Evolutionary conservation across 1,139 yeast species (phyloP).

Genomic region (Blastobotrys capitulatus): DNA sequence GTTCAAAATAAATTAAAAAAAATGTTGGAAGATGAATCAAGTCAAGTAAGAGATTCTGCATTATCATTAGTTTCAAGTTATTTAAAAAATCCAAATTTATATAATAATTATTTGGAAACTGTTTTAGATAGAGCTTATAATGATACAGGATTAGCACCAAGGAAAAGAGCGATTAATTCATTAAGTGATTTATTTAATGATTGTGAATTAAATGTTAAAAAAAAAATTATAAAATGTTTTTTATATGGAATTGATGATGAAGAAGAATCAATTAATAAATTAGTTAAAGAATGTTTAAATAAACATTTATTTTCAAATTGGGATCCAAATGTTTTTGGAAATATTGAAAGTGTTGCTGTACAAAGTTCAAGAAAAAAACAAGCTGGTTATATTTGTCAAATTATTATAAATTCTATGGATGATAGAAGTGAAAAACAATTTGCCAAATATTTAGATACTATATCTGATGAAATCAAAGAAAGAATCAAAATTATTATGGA

Average conservation of each 20-base stretch:
- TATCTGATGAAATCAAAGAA: conserved; percentile 1
- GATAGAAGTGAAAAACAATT: conserved; percentile 2
- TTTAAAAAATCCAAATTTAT: conserved; percentile 6
- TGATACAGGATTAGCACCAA: conserved; percentile 10
- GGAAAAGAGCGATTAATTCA: conserved; percentile 9
- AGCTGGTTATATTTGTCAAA: background rate
- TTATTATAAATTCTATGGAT: conserved; percentile 3
- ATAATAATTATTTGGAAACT: conserved; percentile 6
- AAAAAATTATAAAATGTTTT: conserved; percentile 7
- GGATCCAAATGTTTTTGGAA: conserved; percentile 7
- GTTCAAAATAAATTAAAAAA: conserved; percentile 7
- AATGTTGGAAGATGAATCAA: conserved; percentile 10
- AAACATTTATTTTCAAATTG: conserved; percentile 7
- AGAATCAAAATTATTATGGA: conserved; percentile 5
- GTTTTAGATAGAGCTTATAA: conserved; percentile 8
- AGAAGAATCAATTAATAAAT: conserved; percentile 10
- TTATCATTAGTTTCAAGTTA: conserved; percentile 6
- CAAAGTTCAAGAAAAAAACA: conserved; percentile 1
- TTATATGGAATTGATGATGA: conserved; percentile 11
- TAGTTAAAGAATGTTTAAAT: conserved; percentile 5
- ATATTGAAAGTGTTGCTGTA: conserved; percentile 4
- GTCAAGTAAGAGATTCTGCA: conserved; percentile 11
- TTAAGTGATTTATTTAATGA: conserved; percentile 2
- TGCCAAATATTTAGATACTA: background rate
- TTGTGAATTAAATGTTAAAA: background rate